These are phyloP conservation scores for Aspergillus indologenus DNA, from an alignment of 495 filamentous ascomycete species.

Conservation along the genomic window DNA sequence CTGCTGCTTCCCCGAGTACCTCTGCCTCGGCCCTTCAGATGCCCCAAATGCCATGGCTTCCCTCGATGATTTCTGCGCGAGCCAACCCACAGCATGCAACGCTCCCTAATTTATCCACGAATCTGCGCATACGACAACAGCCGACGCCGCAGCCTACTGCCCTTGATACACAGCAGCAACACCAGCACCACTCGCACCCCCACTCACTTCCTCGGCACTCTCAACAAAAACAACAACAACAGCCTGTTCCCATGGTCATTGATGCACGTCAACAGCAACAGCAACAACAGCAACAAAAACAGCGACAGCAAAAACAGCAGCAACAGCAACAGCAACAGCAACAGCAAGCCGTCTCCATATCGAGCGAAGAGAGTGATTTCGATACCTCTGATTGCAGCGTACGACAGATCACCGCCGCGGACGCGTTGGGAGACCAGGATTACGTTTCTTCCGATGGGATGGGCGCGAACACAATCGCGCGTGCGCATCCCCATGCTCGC, in stretches of 20 bases:
- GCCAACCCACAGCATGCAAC: slow-evolving; percentile 13
- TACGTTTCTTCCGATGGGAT: slow-evolving; percentile 8
- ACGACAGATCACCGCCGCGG: slow-evolving; percentile 14
- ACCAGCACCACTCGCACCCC: slow-evolving; percentile 6
- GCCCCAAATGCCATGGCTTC: slow-evolving; percentile 27
- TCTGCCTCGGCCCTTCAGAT: slow-evolving; percentile 21
- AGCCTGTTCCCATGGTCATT: slow-evolving; percentile 1
- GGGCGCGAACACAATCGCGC: not conserved
- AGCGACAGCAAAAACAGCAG: slow-evolving; percentile 7
- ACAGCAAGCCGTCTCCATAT: slow-evolving; percentile 4
- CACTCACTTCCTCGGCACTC: not conserved
- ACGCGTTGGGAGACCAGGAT: slow-evolving; percentile 19
- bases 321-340: slow-evolving; percentile 11
- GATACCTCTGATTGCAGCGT: slow-evolving; percentile 22
- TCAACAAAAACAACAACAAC: slow-evolving; percentile 10
- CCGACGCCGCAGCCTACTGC: slow-evolving; percentile 6
- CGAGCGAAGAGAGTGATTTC: not conserved
- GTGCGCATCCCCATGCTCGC: not conserved
- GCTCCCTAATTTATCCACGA: slow-evolving; percentile 24
- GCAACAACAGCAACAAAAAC: slow-evolving; percentile 7
- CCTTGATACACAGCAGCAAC: slow-evolving; percentile 2
- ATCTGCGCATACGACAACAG: slow-evolving; percentile 17
- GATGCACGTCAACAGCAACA: slow-evolving; percentile 10
- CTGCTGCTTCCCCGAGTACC: not conserved
- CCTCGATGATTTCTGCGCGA: slow-evolving; percentile 23